Evolutionary conservation across 23 red algal species (phyloP), one percentile per base, ranked within the genome.

Genomic region (Agarophyton chilense): DNA sequence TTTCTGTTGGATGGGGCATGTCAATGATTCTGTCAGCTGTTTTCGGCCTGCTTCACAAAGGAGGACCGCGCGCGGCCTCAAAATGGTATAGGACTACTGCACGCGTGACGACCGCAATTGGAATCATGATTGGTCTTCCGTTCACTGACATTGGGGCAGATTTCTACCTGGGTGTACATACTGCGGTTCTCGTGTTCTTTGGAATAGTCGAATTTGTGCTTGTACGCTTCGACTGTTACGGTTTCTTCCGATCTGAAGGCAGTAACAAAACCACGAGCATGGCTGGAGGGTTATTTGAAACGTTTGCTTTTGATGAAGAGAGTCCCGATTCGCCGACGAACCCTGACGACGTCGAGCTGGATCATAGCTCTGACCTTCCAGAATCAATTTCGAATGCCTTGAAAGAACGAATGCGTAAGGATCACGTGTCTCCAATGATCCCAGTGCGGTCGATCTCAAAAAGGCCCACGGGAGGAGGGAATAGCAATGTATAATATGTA

Each of bases 201-300:
- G 49, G 80, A 10, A 22, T 54, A 10, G 19, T 31, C 13, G 91
- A 94, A 52, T 94, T 87, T 44, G 28, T 94, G 22, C 52, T 78
- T 35, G 82, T 87, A 26, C 72, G 87, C 39, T 66, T 86, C 66
- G 91, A 94, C 40, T n/a, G 72, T 14, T 56, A 86, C 11, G 91
- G 91, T 25, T 92, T 74, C 79, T 92, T 92, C 66, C 56, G 79
- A 2, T 83, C 78, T n/a, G 87, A 71, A 55, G 58, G 68, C 68
- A 74, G 68, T 16, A 24, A 21, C 40, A 47, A 47, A 19, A 18
- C 68, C 14, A 46, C 41, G 9, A 47, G 41, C 34, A 9, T 43
- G 18, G 38, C 40, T 43, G 68, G 68, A 31, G 68, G 26, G 5
- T 74, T 39, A 3, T 47, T 74, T 45, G 68, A 74, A 43, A 65